Evolutionary conservation across 73 alveolate genomes (phyloP).

Genomic region (Stentor roeselii): DNA sequence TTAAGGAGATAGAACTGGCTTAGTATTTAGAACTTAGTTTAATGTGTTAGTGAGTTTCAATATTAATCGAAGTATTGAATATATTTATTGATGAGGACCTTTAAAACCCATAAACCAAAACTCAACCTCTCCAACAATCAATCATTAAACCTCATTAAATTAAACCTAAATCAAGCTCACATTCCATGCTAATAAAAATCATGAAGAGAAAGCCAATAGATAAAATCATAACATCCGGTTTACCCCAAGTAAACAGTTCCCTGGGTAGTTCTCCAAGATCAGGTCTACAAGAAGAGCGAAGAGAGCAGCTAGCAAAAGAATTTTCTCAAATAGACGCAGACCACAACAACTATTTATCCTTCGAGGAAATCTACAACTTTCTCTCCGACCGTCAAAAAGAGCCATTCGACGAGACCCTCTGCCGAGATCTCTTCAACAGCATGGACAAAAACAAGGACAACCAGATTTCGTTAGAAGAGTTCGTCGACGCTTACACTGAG

Average conservation of each 20-base stretch:
- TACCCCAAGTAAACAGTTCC: not conserved
- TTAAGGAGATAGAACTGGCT: too few relatives aligned
- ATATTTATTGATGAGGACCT: too few relatives aligned
- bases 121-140: too few relatives aligned
- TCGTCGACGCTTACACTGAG: not conserved
- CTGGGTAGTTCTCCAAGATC: not conserved
- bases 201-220: too few relatives aligned
- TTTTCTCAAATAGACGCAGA: not conserved
- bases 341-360: not conserved
- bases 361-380: conserved; percentile 1
- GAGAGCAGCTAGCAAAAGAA: not conserved
- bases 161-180: too few relatives aligned
- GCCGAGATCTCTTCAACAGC: not conserved
- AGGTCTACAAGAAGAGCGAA: conserved; percentile 6
- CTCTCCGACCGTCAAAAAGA: not conserved
- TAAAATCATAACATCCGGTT: not conserved
- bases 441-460: conserved; percentile 4
- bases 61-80: too few relatives aligned
- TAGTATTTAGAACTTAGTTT: too few relatives aligned
- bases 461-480: not conserved
- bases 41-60: too few relatives aligned
- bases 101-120: too few relatives aligned
- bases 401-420: not conserved
- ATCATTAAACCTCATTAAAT: too few relatives aligned
- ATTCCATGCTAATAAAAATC: too few relatives aligned